phyloP scores from a whole-genome alignment of 805 yeast species.

The Candida berthetii region DNA sequence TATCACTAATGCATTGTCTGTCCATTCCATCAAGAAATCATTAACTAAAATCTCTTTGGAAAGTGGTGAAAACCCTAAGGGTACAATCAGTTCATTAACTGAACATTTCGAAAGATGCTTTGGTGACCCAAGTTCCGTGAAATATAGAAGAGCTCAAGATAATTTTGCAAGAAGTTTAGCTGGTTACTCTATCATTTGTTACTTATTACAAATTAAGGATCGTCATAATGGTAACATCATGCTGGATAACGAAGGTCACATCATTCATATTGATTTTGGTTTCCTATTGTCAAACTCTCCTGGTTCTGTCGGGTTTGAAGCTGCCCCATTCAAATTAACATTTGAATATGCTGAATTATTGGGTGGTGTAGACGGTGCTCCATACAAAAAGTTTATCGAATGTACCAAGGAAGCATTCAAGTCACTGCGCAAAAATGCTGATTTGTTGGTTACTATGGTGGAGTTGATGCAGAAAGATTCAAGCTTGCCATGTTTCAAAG shows the following conservation, averaged over 20 bases:
- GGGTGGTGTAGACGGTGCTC: constrained; percentile 68
- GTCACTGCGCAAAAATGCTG: constrained; percentile 66
- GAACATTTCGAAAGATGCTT: constrained; percentile 77
- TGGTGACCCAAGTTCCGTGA: constrained; percentile 53
- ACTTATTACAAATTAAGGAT: constrained; percentile 87
- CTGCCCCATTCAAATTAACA: constrained; percentile 94
- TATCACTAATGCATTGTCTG: constrained; percentile 87
- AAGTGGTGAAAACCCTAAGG: constrained; percentile 63
- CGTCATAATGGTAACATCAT: constrained; percentile 97
- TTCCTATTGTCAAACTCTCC: constrained; percentile 91
- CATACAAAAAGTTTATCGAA: constrained; percentile 53
- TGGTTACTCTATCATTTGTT: constrained; percentile 86
- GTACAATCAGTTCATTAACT: constrained; percentile 60
- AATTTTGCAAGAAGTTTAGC: constrained; percentile 86
- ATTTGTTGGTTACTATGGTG: constrained; percentile 73
- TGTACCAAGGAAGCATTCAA: constrained; percentile 70
- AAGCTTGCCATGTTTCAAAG: constrained; percentile 82
- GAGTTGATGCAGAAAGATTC: constrained; percentile 94
- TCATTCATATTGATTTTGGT: constrained; percentile 94
- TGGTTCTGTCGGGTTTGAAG: constrained; percentile 95
- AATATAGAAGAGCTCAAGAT: constrained; percentile 71
- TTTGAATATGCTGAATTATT: constrained; percentile 82
- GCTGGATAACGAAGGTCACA: constrained; percentile 94
- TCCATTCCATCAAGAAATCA: constrained; percentile 92
- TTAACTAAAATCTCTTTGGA: constrained; percentile 68